Evolutionary conservation across 2,329 filamentous ascomycete genomes (phyloP).

Genomic region (Alternaria brassicicola): DNA sequence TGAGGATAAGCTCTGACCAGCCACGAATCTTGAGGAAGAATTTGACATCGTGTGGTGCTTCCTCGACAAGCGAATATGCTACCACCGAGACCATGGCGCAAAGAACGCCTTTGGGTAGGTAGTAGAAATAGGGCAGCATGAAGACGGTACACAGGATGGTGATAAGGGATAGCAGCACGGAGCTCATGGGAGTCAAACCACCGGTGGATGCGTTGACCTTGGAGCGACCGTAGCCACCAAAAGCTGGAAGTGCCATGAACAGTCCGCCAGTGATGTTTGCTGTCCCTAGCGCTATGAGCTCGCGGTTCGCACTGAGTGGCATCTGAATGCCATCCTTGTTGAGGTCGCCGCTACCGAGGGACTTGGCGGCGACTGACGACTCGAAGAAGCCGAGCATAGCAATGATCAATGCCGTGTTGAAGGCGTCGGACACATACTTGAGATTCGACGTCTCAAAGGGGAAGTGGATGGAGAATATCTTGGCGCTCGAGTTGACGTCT

Average conservation of each 20-base stretch:
- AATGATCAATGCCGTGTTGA: constrained; percentile 92
- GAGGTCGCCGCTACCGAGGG: constrained; percentile 62
- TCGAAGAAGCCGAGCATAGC: constrained; percentile 98
- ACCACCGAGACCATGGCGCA: constrained; percentile 95
- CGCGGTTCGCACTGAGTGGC: constrained; percentile 85
- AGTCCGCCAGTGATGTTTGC: constrained; percentile 91
- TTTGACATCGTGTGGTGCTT: constrained; percentile 86
- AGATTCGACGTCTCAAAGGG: constrained; percentile 80
- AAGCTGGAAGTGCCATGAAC: constrained; percentile 91
- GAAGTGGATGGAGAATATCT: constrained; percentile 80
- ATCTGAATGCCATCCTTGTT: constrained; percentile 73
- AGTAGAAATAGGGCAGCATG: constrained; percentile 90
- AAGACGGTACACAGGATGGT: constrained; percentile 81
- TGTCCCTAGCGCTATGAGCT: constrained; percentile 87
- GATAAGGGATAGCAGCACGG: constrained; percentile 81
- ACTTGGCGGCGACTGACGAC: constrained; percentile 94
- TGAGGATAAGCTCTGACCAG: constrained; percentile 83
- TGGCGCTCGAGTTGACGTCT: constrained; percentile 74
- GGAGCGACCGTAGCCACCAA: constrained; percentile 94
- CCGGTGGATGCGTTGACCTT: constrained; percentile 95
- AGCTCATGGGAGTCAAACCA: constrained; percentile 91
- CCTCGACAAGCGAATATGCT: constrained; percentile 91
- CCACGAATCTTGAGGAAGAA: constrained; percentile 89
- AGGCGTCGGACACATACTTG: constrained; percentile 80
- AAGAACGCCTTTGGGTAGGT: constrained; percentile 93